Conservation (phyloP, 352 stramenopile species). For the Phytophthora cactorum region DNA sequence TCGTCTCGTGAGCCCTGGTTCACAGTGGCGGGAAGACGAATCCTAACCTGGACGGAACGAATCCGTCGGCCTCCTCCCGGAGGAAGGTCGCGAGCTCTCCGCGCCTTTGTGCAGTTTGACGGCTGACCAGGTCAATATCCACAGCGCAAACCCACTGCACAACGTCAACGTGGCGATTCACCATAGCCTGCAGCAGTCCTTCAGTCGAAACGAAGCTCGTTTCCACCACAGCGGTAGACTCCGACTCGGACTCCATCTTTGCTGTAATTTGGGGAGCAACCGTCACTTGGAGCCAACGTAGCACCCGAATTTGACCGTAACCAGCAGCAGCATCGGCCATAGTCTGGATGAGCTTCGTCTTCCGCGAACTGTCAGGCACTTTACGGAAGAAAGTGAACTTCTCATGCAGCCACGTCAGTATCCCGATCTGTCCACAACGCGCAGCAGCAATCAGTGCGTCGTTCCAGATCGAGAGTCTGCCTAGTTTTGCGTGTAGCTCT, state of each 20-base stretch:
- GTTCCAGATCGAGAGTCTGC: conserved; percentile 36
- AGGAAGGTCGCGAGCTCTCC: conserved; percentile 39
- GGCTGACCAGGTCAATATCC: conserved; percentile 31
- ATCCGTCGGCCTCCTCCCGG: conserved; percentile 35
- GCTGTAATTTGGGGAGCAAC: conserved; percentile 26
- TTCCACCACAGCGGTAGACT: conserved; percentile 5
- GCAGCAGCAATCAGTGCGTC: conserved; percentile 34
- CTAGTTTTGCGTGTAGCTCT: conserved; percentile 33
- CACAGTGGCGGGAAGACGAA: conserved; percentile 40
- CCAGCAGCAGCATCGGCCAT: conserved; percentile 38
- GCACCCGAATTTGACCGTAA: conserved; percentile 39
- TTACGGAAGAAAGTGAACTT: conserved; percentile 41
- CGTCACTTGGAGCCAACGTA: conserved; percentile 36
- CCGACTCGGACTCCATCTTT: not conserved
- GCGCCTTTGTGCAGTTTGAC: conserved; percentile 25
- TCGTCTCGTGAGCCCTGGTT: not conserved
- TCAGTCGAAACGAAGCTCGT: conserved; percentile 41
- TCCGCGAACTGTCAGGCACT: conserved; percentile 24
- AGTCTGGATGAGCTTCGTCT: conserved; percentile 25
- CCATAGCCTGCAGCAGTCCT: conserved; percentile 33
- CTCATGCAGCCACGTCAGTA: conserved; percentile 32
- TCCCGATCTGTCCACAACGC: conserved; percentile 29
- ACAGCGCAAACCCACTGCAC: conserved; percentile 40
- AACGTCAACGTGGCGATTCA: conserved; percentile 44
- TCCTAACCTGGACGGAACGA: conserved; percentile 31